A percentile compares a stretch with the other conserved stretches of the same genome.
Evolutionary conservation across 148 eudicot genomes (phyloP).

Genomic region (Cornus suecica): DNA sequence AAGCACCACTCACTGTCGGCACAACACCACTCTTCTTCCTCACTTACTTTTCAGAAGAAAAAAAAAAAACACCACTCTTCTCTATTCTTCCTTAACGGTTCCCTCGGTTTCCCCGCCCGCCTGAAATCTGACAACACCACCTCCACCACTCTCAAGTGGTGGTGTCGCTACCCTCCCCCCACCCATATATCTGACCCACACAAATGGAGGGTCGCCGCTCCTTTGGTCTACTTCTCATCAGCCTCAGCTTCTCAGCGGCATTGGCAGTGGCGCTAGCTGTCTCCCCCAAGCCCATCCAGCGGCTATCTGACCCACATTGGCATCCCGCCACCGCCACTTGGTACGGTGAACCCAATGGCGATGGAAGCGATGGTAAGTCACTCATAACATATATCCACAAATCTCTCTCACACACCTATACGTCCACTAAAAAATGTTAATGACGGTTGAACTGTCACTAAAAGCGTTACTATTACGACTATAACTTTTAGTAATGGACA

Average conservation of each 20-base stretch:
- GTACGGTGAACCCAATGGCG: slow-evolving; percentile 94
- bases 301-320: slow-evolving; percentile 51
- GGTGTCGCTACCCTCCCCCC: too few species aligned
- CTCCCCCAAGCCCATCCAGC: slow-evolving; percentile 23
- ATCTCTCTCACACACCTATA: neutral
- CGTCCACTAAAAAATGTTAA: too few species aligned
- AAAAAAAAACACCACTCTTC: neutral
- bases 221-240: neutral
- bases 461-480: too few species aligned
- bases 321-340: slow-evolving; percentile 87
- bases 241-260: slow-evolving; percentile 1
- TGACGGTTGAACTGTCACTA: too few species aligned
- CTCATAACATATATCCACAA: neutral
- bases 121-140: neutral
- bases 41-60: too few species aligned
- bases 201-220: neutral
- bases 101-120: slow-evolving; percentile 12
- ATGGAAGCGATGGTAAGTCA: slow-evolving; percentile 72
- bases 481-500: too few species aligned
- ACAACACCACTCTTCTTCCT: neutral
- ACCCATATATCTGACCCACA: neutral
- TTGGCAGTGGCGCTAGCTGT: slow-evolving; percentile 5
- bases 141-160: neutral
- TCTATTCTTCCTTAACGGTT: neutral
- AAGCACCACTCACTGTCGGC: too few species aligned